phyloP scores from a whole-genome alignment of 768 basidiomycete species.

The Trametes meyenii region DNA sequence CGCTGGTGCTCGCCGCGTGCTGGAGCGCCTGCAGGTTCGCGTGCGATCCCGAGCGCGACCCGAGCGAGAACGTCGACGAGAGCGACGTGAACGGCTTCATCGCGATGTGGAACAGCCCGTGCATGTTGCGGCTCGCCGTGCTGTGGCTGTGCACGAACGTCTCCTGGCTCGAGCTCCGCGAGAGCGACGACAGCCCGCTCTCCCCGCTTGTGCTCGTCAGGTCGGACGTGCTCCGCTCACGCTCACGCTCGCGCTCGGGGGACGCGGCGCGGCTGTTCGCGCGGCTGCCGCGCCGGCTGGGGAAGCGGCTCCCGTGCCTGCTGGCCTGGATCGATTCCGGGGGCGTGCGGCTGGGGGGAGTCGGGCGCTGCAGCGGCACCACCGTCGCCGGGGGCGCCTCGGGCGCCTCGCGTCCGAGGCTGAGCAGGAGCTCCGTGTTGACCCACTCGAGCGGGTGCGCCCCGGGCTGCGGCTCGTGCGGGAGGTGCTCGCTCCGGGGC shows the following conservation, averaged over 20 bases:
- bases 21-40: conserved; percentile 33
- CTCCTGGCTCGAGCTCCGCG: conserved; percentile 36
- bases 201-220: conserved; percentile 16
- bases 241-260: conserved; percentile 49
- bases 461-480: conserved; percentile 40
- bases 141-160: conserved; percentile 55
- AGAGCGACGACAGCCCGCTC: conserved; percentile 5
- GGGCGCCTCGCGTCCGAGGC: conserved; percentile 48
- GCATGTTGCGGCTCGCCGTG: conserved; percentile 53
- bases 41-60: conserved; percentile 39
- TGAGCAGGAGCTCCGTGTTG: conserved; percentile 81
- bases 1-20: neutral
- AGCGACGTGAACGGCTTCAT: conserved; percentile 66
- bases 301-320: conserved; percentile 27
- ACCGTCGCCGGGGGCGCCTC: conserved; percentile 31
- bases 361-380: conserved; percentile 28
- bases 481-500: conserved; percentile 29
- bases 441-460: conserved; percentile 70
- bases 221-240: conserved; percentile 6
- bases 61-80: conserved; percentile 44
- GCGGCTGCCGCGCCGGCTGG: conserved; percentile 37
- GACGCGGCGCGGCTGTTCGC: conserved; percentile 48
- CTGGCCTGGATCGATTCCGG: conserved; percentile 32
- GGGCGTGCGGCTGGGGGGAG: conserved; percentile 34
- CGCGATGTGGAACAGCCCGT: conserved; percentile 55